Conservation (phyloP, 192 early-diverging fungal genomes). For the Dissophora globulifera region DNA sequence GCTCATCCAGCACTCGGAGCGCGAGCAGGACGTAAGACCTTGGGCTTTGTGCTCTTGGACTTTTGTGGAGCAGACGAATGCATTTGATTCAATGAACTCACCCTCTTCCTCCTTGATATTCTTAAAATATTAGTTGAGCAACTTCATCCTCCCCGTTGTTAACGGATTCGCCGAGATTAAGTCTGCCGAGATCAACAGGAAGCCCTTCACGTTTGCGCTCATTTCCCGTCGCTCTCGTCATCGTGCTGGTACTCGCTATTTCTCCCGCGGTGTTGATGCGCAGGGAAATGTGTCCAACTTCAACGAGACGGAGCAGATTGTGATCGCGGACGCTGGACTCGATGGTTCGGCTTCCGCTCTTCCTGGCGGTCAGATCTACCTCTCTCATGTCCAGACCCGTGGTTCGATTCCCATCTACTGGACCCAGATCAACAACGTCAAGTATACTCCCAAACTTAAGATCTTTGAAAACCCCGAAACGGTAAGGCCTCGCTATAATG, state of each 20-base stretch:
- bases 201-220: slow-evolving; percentile 81
- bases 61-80: background rate
- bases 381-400: slow-evolving; percentile 92
- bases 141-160: slow-evolving; percentile 91
- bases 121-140: slow-evolving; percentile 60
- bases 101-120: background rate
- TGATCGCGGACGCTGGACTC: slow-evolving; percentile 65
- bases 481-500: too few species aligned
- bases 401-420: slow-evolving; percentile 97
- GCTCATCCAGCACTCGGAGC: slow-evolving; percentile 69
- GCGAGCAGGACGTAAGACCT: slow-evolving; percentile 53
- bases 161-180: slow-evolving; percentile 85
- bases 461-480: slow-evolving; percentile 74
- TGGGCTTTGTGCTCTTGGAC: background rate
- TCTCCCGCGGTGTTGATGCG: slow-evolving; percentile 92
- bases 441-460: slow-evolving; percentile 89
- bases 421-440: slow-evolving; percentile 91
- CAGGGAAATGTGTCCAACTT: slow-evolving; percentile 96
- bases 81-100: background rate
- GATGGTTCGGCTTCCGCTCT: slow-evolving; percentile 41
- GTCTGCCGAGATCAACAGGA: slow-evolving; percentile 68
- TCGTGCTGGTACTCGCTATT: slow-evolving; percentile 90
- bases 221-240: slow-evolving; percentile 86
- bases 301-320: slow-evolving; percentile 97
- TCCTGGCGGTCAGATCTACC: slow-evolving; percentile 56